phyloP scores from a whole-genome alignment of 2,329 filamentous ascomycete genomes.

The Talaromyces sp. region DNA sequence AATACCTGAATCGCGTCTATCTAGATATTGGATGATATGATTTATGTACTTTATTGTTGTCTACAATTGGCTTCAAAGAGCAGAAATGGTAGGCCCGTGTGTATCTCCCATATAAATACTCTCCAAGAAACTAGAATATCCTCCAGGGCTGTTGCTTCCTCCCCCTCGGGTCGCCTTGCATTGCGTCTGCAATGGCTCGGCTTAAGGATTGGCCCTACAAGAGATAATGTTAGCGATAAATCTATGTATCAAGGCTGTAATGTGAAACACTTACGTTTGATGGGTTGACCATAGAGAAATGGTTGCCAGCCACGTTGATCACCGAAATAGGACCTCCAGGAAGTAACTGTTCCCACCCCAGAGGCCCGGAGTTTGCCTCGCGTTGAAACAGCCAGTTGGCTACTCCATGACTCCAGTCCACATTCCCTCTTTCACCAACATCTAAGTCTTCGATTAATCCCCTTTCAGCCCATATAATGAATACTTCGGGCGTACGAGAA shows the following conservation, averaged over 20 bases:
- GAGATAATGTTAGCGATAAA: neutral
- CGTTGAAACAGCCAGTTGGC: neutral
- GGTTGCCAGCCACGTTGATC: neutral
- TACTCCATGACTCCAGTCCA: neutral
- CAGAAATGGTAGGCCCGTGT: neutral
- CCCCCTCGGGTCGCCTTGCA: neutral
- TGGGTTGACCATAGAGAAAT: neutral
- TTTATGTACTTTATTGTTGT: neutral
- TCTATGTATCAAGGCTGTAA: neutral
- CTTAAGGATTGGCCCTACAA: neutral
- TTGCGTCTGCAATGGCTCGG: neutral
- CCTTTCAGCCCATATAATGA: neutral
- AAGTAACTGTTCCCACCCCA: neutral
- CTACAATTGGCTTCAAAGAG: neutral
- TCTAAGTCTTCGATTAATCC: neutral
- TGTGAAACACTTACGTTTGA: neutral
- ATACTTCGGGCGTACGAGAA: neutral
- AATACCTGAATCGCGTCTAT: neutral
- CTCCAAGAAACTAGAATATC: neutral
- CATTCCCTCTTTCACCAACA: neutral
- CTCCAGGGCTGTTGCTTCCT: neutral
- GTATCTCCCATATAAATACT: neutral
- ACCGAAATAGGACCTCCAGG: neutral
- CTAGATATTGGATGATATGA: neutral
- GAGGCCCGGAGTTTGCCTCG: neutral